These are phyloP conservation scores for Chalciporus sphaerocephalus DNA, from an alignment of 768 basidiomycete species.

Conservation along the genomic window DNA sequence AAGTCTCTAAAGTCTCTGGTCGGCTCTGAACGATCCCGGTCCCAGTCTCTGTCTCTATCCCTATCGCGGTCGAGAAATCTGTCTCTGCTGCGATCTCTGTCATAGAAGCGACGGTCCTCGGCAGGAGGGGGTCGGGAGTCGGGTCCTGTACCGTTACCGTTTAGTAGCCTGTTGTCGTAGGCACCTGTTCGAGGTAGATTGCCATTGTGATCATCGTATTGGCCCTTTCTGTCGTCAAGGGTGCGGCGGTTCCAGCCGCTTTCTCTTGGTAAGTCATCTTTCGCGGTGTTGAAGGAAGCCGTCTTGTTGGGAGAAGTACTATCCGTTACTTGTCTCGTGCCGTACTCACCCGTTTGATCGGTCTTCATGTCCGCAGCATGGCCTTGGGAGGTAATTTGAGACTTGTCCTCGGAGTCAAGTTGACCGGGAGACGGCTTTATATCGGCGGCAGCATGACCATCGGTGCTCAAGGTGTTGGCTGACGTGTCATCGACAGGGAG, in stretches of 20 bases:
- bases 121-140: slow-evolving; percentile 16
- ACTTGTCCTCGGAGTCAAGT: slow-evolving; percentile 10
- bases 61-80: slow-evolving; percentile 32
- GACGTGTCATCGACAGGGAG: slow-evolving; percentile 26
- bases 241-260: slow-evolving; percentile 28
- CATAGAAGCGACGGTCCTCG: slow-evolving; percentile 32
- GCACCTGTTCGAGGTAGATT: slow-evolving; percentile 8
- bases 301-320: slow-evolving; percentile 21
- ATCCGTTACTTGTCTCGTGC: slow-evolving; percentile 21
- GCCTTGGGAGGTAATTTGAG: slow-evolving; percentile 3
- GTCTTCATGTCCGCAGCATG: slow-evolving; percentile 8
- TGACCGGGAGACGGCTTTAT: slow-evolving; percentile 8
- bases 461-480: slow-evolving; percentile 18
- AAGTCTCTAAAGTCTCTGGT: slow-evolving; percentile 9
- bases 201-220: slow-evolving; percentile 25
- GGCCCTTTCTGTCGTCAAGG: slow-evolving; percentile 29
- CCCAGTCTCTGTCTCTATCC: slow-evolving; percentile 30
- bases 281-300: slow-evolving; percentile 19
- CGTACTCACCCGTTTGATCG: slow-evolving; percentile 29
- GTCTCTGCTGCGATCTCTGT: slow-evolving; percentile 34
- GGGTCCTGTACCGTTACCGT: slow-evolving; percentile 5
- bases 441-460: slow-evolving; percentile 13
- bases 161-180: slow-evolving; percentile 11
- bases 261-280: slow-evolving; percentile 28
- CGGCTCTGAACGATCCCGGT: slow-evolving; percentile 28